These are phyloP conservation scores for Geum urbanum DNA, from an alignment of 306 rosid genomes.

Conservation along the genomic window DNA sequence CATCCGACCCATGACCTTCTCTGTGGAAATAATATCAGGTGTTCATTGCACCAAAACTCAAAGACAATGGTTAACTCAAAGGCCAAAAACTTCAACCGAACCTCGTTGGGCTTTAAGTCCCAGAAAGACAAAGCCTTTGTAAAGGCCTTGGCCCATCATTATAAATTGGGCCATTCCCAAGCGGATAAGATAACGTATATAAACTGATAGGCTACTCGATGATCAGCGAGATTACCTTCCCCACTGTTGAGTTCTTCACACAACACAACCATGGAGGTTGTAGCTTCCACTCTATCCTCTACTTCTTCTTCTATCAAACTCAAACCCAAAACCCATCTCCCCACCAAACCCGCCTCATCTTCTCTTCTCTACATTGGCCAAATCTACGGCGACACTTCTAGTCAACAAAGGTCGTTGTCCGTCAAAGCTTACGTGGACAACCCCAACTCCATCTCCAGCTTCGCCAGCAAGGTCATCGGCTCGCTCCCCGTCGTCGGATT, in stretches of 20 bases:
- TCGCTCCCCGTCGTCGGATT: constrained; percentile 82
- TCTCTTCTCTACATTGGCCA: constrained; percentile 38
- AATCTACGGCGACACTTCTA: constrained; percentile 36
- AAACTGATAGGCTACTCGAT: constrained; percentile 41
- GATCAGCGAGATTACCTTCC: constrained; percentile 22
- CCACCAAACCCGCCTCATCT: constrained; percentile 35
- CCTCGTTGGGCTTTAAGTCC: background rate
- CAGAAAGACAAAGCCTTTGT: background rate
- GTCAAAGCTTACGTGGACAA: constrained; percentile 72
- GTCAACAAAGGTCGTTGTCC: constrained; percentile 30
- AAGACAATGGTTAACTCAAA: no score
- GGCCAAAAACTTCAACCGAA: no score
- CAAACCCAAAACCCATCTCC: constrained; percentile 22
- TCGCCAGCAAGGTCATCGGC: constrained; percentile 74
- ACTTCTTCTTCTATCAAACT: constrained; percentile 34
- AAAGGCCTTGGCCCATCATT: background rate
- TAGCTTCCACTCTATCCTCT: constrained; percentile 26
- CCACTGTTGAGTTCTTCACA: background rate
- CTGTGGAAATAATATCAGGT: no score
- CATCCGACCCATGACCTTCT: no score
- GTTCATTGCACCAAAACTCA: no score
- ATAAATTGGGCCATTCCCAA: background rate
- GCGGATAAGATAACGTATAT: constrained; percentile 42
- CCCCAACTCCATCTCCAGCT: constrained; percentile 53
- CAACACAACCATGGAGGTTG: constrained; percentile 42